A percentile compares a stretch with the other conserved stretches of the same genome.
Evolutionary conservation across 345 rosid species (phyloP).

Genomic region (Boechera stricta): DNA sequence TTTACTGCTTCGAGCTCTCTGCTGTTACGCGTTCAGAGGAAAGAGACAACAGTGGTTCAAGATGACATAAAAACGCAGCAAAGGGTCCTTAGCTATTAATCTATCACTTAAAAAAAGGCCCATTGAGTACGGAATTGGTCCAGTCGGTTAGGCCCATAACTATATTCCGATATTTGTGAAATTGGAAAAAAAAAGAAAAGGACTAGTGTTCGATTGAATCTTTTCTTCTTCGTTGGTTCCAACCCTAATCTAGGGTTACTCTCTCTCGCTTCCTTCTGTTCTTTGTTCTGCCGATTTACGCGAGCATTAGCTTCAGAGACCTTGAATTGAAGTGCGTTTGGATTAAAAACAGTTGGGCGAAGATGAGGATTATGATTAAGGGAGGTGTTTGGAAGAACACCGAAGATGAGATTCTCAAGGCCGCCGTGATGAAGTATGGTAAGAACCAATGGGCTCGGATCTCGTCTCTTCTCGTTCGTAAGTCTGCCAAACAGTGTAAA

Average conservation of each 20-base stretch:
- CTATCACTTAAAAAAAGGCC: slow-evolving; percentile 25
- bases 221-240: slow-evolving; percentile 15
- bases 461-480: slow-evolving; percentile 96
- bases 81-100: not conserved
- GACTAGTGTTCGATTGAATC: not conserved
- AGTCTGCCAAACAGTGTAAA: slow-evolving; percentile 99
- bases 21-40: slow-evolving; percentile 21
- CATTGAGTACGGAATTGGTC: slow-evolving; percentile 12
- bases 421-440: slow-evolving; percentile 99
- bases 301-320: slow-evolving; percentile 22
- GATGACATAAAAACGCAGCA: slow-evolving; percentile 6
- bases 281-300: slow-evolving; percentile 18
- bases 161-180: not conserved
- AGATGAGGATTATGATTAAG: slow-evolving; percentile 99
- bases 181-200: not conserved
- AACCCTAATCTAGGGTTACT: slow-evolving; percentile 41
- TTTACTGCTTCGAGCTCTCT: slow-evolving; percentile 14
- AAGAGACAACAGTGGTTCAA: slow-evolving; percentile 17
- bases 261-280: slow-evolving; percentile 24
- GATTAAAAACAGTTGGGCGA: slow-evolving; percentile 41
- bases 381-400: slow-evolving; percentile 99
- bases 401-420: slow-evolving; percentile 98
- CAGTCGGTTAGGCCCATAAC: slow-evolving; percentile 13
- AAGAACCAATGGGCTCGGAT: slow-evolving; percentile 99
- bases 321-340: slow-evolving; percentile 23